Conservation (phyloP, 31 red algal species). For the Asparagopsis taxiformis region DNA sequence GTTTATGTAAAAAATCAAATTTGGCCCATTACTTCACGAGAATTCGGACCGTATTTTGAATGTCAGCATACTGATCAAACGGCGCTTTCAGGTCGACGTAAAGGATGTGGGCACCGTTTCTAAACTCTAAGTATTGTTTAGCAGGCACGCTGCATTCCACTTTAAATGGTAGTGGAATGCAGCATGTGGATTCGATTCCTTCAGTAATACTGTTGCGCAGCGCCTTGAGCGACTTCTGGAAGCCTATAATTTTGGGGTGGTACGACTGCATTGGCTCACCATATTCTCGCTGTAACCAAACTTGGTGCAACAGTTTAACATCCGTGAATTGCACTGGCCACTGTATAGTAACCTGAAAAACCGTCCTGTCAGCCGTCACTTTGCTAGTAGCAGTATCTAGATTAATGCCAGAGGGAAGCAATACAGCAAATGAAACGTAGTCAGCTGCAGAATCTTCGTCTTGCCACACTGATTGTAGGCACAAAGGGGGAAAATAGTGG, state of each 20-base stretch:
- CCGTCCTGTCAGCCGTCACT: no score
- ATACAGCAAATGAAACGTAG: no score
- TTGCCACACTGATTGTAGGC: no score
- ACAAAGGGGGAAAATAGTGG: no score
- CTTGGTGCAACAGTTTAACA: no score
- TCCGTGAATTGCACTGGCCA: no score
- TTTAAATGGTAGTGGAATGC: background rate
- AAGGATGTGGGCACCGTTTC: background rate
- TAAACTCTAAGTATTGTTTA: background rate
- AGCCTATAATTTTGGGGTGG: constrained; percentile 1
- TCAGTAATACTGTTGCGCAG: background rate
- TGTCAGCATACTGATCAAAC: background rate
- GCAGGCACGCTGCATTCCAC: background rate
- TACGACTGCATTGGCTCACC: background rate
- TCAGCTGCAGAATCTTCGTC: no score
- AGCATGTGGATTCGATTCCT: background rate
- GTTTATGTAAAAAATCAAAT: no score
- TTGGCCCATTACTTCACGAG: constrained; percentile 6
- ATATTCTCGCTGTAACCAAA: no score
- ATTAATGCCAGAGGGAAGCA: no score
- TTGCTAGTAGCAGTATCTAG: no score
- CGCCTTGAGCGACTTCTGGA: background rate
- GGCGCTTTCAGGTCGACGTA: constrained; percentile 5
- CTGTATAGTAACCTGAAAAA: no score
- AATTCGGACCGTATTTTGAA: background rate